Evolutionary conservation across 352 stramenopile species (phyloP), one percentile per base, ranked within the genome.

Genomic region (Phytophthora fragariaefolia): DNA sequence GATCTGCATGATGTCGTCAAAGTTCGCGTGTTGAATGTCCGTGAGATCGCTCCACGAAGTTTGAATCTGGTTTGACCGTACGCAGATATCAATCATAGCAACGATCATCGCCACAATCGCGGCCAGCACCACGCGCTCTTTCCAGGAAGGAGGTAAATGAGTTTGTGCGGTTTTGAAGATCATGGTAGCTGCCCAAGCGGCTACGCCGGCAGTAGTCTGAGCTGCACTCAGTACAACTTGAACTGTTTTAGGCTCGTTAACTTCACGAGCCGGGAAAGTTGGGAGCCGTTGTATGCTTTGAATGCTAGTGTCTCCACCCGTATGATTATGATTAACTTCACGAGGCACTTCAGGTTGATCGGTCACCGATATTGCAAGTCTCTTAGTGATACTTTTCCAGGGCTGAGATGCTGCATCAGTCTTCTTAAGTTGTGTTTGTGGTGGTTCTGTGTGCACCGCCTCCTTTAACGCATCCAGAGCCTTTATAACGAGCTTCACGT

Each of bases 401-500:
- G 59, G 66, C 46, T 55, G 53, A n/a, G 34, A 6, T 4, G 51
- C 26, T 48, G 36, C 28, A 13, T 53, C 42, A 7, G 13, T 18
- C 3, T 4, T 24, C 2, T 15, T 54, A 17, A 6, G 15, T 45
- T 43, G 18, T 34, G 5, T 40, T 15, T 48, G n/a, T 22, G 13
- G 3, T 2, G 34, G 20, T 32, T 66, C 26, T 34, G 22, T 36
- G 2, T 40, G 54, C 13, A 69, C 22, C 2, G 61, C 30, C 1
- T 66, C 28, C 2, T 52, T 43, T 9, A 83, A 59, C 17, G 30
- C 27, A 40, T 12, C 10, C 18, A 83, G 22, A 0, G 76, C 76
- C 4, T 64, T 67, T 34, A 28, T 38, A 22, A 70, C 43, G 17
- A 80, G 76, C 63, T 90, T 90, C 22, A 79, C 20, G 43, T 80